Evolutionary conservation across 1,284 basidiomycete genomes (phyloP), one percentile per base, ranked within the genome.

Genomic region (Ganoderma multipileum): DNA sequence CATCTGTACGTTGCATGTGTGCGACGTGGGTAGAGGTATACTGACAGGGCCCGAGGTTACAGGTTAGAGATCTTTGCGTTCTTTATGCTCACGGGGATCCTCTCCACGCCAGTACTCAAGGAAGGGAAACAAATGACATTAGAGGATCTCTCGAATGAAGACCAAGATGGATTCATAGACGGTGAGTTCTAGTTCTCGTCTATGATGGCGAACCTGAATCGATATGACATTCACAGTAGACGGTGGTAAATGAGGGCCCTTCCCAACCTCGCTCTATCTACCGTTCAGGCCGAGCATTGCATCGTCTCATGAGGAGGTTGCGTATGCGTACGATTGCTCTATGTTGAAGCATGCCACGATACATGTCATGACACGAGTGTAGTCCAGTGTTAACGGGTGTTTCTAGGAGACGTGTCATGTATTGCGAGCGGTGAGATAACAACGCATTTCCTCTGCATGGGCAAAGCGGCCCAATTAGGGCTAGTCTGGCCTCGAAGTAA

Each of bases 81-180:
- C 69, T 94, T 94, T 87, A 94, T 94, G 91, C 82, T 94, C 71
- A 92, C 91, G 0, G 93, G 93, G 71, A 85, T 94, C 73, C 85
- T 89, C 81, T 91, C 93, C 7, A 94, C 92, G 1, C 82, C 94
- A 61, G 84, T 95, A 47, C 79, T 94, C 26, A 89, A 91, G 50
- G 94, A 95, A 83, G 95, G 93, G 52, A 95, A 89, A 81, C 83
- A 83, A 59, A 83, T 81, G 76, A 82, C 87, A 16, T 84, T 95
- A 62, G 93, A 95, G 80, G 90, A 91, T 9, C 81, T 91, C 18
- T 92, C 91, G 2, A 87, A 89, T 74, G 92, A 94, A 79, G 81
- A 84, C 52, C 91, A 93, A 76, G 85, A 89, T 0, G 83, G 87
- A 67, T 93, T 92, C 79, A 81, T 91, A 65, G 66, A 72, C 20